Evolutionary conservation across 2,329 filamentous ascomycete species (phyloP).

Genomic region (Xenoacremonium recifei): DNA sequence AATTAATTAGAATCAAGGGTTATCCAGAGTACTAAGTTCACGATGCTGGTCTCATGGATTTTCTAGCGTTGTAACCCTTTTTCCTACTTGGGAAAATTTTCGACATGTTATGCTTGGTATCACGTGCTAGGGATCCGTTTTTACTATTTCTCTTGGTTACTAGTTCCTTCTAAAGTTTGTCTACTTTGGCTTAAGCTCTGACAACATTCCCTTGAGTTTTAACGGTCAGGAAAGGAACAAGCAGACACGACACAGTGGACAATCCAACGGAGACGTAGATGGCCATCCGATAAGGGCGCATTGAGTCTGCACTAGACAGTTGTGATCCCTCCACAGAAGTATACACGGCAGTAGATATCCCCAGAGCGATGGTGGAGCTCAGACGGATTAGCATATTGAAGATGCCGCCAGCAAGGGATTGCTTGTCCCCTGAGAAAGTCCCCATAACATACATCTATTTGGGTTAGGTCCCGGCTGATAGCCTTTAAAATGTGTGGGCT

Average conservation of each 20-base stretch:
- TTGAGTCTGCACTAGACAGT: conserved; percentile 10
- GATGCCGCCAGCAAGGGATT: conserved; percentile 65
- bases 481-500: no score
- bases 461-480: no score
- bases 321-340: conserved; percentile 38
- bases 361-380: conserved; percentile 57
- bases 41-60: no score
- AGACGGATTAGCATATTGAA: conserved; percentile 66
- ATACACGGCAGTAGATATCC: conserved; percentile 61
- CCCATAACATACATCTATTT: conserved; percentile 68
- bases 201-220: conserved; percentile 16
- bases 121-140: no score
- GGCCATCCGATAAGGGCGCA: conserved; percentile 14
- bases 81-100: no score
- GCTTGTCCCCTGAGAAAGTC: conserved; percentile 58
- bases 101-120: no score
- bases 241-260: conserved; percentile 12
- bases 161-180: no score
- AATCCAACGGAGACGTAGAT: conserved; percentile 20
- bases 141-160: no score
- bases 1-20: no score
- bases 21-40: no score
- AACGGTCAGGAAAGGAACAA: conserved; percentile 17
- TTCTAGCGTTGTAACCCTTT: no score
- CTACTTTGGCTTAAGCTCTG: no score